Evolutionary conservation across 164 flowering plant species (phyloP).

Genomic region (Dillenia suffruticosa): DNA sequence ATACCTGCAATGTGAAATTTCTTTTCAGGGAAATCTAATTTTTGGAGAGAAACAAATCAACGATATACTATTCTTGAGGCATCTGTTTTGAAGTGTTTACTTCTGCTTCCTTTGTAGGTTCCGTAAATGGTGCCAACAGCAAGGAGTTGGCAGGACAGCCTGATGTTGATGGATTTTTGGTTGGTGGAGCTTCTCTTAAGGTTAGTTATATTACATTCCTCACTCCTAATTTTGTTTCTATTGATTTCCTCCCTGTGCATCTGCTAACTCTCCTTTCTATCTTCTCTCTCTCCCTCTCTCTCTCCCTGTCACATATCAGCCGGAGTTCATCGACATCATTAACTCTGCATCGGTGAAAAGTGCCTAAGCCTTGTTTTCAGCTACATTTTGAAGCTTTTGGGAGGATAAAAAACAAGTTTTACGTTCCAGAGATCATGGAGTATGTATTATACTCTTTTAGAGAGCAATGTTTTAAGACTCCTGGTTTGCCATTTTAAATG

Average conservation of each 20-base stretch:
- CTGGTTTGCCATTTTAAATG: background rate
- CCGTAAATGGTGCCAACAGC: constrained; percentile 80
- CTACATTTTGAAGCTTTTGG: background rate
- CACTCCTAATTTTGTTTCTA: background rate
- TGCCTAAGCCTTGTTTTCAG: constrained; percentile 11
- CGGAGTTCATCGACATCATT: constrained; percentile 78
- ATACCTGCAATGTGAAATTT: no score
- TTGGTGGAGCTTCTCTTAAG: constrained; percentile 88
- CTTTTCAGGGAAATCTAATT: no score
- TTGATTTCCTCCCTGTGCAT: background rate
- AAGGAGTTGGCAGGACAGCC: constrained; percentile 62
- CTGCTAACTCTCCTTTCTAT: background rate
- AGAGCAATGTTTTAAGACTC: background rate
- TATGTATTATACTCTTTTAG: background rate
- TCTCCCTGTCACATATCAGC: constrained; percentile 24
- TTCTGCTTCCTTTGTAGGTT: constrained; percentile 31
- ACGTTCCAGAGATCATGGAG: background rate
- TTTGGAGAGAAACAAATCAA: no score
- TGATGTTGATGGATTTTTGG: constrained; percentile 84
- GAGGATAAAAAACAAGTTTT: background rate
- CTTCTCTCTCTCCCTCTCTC: background rate
- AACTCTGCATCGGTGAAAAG: constrained; percentile 58
- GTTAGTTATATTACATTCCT: constrained; percentile 16
- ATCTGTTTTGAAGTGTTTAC: background rate
- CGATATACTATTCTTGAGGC: no score